These are phyloP conservation scores for Colletotrichum liriopes DNA, from an alignment of 2,329 filamentous ascomycete species.

Conservation along the genomic window DNA sequence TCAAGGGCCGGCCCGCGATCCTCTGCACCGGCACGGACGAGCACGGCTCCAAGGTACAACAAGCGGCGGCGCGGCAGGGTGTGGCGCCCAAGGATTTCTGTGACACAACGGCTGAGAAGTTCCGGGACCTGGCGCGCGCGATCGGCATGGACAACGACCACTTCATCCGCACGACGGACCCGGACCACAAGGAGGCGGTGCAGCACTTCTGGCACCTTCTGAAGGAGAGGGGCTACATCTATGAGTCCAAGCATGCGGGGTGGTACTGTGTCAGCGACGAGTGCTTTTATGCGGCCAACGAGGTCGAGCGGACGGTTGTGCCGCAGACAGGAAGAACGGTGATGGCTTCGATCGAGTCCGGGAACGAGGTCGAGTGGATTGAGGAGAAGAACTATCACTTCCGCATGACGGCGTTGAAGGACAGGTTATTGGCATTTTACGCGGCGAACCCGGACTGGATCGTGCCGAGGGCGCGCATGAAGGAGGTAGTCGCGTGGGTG, in stretches of 20 bases:
- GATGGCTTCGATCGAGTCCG: conserved; percentile 88
- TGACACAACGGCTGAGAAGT: conserved; percentile 85
- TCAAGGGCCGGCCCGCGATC: conserved; percentile 80
- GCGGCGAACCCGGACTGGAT: conserved; percentile 84
- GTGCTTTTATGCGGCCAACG: conserved; percentile 89
- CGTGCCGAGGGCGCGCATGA: conserved; percentile 79
- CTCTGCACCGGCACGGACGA: conserved; percentile 96
- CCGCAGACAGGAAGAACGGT: conserved; percentile 86
- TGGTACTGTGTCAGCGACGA: conserved; percentile 99
- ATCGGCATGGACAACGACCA: conserved; percentile 83
- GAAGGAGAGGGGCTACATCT: conserved; percentile 82
- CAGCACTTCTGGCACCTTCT: conserved; percentile 91
- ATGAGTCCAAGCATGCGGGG: conserved; percentile 88
- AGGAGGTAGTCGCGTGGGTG: conserved; percentile 85
- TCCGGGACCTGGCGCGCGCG: conserved; percentile 80
- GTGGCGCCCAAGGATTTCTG: conserved; percentile 88
- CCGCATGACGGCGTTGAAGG: conserved; percentile 84
- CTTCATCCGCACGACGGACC: conserved; percentile 94
- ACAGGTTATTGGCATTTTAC: conserved; percentile 87
- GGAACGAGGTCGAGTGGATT: conserved; percentile 94
- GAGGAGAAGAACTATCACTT: conserved; percentile 97
- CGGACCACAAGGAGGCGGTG: conserved; percentile 86
- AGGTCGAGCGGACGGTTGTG: conserved; percentile 82
- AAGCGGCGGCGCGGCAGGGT: conserved; percentile 80
- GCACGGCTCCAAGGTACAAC: conserved; percentile 97